Base-by-base conservation (phyloP, 768 basidiomycete genomes). In the Lactarius hatsudake region DNA sequence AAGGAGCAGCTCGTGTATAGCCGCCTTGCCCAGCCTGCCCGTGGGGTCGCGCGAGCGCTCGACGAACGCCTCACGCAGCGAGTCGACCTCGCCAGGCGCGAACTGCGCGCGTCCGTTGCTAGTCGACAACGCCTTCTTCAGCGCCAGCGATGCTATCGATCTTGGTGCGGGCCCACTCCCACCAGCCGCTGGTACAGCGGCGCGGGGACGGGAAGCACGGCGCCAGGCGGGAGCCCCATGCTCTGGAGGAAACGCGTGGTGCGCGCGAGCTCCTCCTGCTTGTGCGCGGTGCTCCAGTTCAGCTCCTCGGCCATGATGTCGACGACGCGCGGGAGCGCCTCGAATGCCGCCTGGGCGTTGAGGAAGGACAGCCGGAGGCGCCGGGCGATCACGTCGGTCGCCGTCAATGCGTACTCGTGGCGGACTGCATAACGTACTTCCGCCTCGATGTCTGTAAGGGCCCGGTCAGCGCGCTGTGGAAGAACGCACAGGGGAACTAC, bases 351-450 rank as follows among this genome's bases (percentile, higher is more conserved):
- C 65, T 89, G 88, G 0, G 88, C 90, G 76, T 97, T 95, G 71
- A 98, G 87, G 85, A 98, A 98, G 9, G 92, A 88, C 34, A 99
- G 83, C n/a, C 96, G 90, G 12, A 91, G 91, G 66, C 96, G 89
- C 0, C 96, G 89, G 1, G 93, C 93, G 74, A 98, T 87, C 71
- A 98, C 91, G 77, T 99, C 96, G 65, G 90, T 81, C 13, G 95
- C 92, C n/a, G 90, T 95, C 66, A 86, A 84, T 0, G 96, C 96
- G 77, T 96, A 98, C 79, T 99, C 96, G 75, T 94, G 82, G 17
- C 87, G 87, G 26, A 89, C 83, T 0, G 95, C 94, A 74, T 96
- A 97, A 58, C 87, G 87, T 8, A 96, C 88, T 79, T 99, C 96
- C 1, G 93, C 94, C 76, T 97, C 94, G 75, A 98, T 88, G 82